Conservation (phyloP, 176 grass and related monocot genomes). For the Triticum monococcum region DNA sequence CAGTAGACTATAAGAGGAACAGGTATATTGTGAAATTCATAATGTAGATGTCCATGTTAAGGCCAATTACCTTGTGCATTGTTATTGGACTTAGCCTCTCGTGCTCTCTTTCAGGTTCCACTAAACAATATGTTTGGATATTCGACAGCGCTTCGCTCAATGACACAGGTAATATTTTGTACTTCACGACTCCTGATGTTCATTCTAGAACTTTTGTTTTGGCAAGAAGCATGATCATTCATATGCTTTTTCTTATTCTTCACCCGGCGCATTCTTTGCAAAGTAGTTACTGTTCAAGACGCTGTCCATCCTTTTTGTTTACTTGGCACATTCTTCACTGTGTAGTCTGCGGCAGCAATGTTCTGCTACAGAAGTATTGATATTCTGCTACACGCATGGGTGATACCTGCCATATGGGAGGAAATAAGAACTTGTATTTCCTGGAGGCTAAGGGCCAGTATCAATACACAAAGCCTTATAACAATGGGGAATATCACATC, state of each 20-base stretch:
- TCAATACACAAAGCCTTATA: not conserved
- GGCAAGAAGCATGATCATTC: not conserved
- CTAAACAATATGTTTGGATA: constrained; percentile 99
- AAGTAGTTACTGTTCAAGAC: not conserved
- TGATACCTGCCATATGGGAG: not conserved
- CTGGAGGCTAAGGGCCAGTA: not conserved
- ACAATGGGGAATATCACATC: not conserved
- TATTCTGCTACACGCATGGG: not conserved
- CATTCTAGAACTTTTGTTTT: not conserved
- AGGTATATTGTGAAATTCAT: not conserved
- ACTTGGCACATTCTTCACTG: not conserved
- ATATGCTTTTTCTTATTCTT: not conserved
- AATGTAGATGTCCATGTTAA: not conserved
- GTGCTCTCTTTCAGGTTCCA: constrained; percentile 63
- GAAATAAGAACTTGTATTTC: not conserved
- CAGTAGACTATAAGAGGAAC: not conserved
- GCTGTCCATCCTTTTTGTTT: not conserved
- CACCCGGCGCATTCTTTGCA: not conserved
- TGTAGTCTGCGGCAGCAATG: not conserved
- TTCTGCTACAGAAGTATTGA: no score
- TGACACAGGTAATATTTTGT: constrained; percentile 68
- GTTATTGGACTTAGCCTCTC: not conserved
- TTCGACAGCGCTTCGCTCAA: constrained; percentile 81
- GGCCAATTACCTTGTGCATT: not conserved
- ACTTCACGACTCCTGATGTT: not conserved